These are phyloP conservation scores for Rhynchospora breviuscula DNA, from an alignment of 176 grass and related monocot species.

Conservation along the genomic window DNA sequence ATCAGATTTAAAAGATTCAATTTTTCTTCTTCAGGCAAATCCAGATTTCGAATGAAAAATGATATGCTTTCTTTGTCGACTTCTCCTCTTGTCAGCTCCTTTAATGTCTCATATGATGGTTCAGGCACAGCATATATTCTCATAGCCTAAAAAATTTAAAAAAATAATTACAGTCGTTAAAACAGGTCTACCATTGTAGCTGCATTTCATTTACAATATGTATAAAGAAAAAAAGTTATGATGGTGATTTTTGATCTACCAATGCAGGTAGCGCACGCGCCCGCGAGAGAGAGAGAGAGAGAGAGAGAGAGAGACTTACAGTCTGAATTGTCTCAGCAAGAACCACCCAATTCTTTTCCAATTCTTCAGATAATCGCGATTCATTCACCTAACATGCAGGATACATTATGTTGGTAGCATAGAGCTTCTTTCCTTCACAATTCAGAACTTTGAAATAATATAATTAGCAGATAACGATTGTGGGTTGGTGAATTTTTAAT, in stretches of 20 bases:
- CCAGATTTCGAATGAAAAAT: slow-evolving; percentile 63
- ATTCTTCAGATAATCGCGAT: too few relatives aligned
- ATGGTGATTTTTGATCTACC: slow-evolving; percentile 84
- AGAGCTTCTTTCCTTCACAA: neutral
- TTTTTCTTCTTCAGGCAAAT: slow-evolving; percentile 48
- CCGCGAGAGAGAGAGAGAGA: too few relatives aligned
- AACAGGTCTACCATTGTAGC: too few relatives aligned
- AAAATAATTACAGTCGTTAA: too few relatives aligned
- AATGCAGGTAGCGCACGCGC: too few relatives aligned
- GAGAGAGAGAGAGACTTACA: too few relatives aligned
- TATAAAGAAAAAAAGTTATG: too few relatives aligned
- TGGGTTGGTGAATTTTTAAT: neutral
- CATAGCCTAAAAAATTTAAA: slow-evolving; percentile 93
- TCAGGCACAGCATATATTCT: slow-evolving; percentile 81
- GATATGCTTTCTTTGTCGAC: slow-evolving; percentile 72
- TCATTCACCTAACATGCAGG: too few relatives aligned
- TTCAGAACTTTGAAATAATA: neutral
- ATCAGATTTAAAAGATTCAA: slow-evolving; percentile 55
- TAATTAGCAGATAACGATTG: slow-evolving; percentile 21
- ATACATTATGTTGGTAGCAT: too few relatives aligned
- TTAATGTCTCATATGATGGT: slow-evolving; percentile 89
- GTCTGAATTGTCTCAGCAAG: too few relatives aligned
- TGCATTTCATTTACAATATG: too few relatives aligned
- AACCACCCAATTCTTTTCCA: too few relatives aligned
- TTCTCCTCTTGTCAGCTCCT: slow-evolving; percentile 85